Percentiles rank a stretch among this genome's conserved stretches.
These are phyloP conservation scores for Aspergillus olivimuriae DNA, from an alignment of 495 filamentous ascomycete genomes.

Conservation along the genomic window DNA sequence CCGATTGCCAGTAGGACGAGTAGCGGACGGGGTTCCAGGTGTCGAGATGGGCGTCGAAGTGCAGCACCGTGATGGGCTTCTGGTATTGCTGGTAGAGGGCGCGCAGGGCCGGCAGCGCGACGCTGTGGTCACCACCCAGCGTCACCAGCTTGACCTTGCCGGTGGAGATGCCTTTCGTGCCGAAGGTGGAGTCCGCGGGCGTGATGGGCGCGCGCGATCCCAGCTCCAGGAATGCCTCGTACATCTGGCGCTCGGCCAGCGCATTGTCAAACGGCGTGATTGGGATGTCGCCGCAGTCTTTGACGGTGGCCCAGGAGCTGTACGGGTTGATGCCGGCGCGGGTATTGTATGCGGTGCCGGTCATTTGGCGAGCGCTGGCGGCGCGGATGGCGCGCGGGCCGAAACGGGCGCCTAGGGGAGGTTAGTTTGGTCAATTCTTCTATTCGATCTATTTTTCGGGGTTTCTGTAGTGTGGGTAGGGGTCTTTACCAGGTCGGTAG, in stretches of 20 bases:
- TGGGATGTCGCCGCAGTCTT: slow-evolving; percentile 83
- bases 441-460: no score
- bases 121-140: slow-evolving; percentile 74
- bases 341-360: slow-evolving; percentile 70
- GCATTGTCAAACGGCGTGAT: slow-evolving; percentile 73
- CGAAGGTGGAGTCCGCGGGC: slow-evolving; percentile 23
- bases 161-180: slow-evolving; percentile 35
- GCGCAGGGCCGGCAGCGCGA: slow-evolving; percentile 69
- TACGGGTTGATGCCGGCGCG: slow-evolving; percentile 75
- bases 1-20: slow-evolving; percentile 62
- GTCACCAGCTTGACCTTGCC: slow-evolving; percentile 64
- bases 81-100: slow-evolving; percentile 66
- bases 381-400: slow-evolving; percentile 77
- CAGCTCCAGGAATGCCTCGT: slow-evolving; percentile 62
- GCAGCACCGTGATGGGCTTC: slow-evolving; percentile 66
- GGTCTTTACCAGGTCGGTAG: slow-evolving; percentile 61
- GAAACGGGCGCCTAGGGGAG: slow-evolving; percentile 65
- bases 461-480: not conserved
- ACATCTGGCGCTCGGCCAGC: slow-evolving; percentile 71
- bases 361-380: slow-evolving; percentile 65
- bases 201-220: slow-evolving; percentile 43
- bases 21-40: slow-evolving; percentile 82
- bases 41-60: slow-evolving; percentile 79
- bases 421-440: slow-evolving; percentile 33
- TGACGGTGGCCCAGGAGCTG: slow-evolving; percentile 60